phyloP scores from a whole-genome alignment of 306 rosid species.

The Hippophae gyantsensis region DNA sequence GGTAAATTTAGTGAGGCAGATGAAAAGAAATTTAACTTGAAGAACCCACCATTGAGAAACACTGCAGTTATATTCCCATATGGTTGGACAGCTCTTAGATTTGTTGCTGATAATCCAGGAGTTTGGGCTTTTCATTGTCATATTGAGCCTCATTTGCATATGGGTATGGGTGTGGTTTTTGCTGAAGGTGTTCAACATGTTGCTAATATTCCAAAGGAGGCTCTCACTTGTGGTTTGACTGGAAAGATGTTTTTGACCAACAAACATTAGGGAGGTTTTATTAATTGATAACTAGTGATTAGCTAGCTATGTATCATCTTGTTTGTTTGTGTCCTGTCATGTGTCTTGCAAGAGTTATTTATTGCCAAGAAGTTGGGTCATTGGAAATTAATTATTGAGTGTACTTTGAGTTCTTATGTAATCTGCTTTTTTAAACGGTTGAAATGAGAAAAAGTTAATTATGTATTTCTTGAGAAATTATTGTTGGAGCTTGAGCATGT shows the following conservation, averaged over 20 bases:
- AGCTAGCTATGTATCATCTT: no score
- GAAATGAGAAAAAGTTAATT: no score
- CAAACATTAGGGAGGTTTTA: background rate
- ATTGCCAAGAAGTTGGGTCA: no score
- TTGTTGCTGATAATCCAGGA: conserved; percentile 73
- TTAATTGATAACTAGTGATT: no score
- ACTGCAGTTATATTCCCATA: conserved; percentile 54
- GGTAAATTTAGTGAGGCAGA: conserved; percentile 42
- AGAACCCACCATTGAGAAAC: conserved; percentile 60
- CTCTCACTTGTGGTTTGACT: conserved; percentile 49
- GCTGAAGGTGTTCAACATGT: conserved; percentile 44
- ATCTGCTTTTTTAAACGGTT: no score
- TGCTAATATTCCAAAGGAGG: conserved; percentile 26
- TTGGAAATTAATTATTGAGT: no score
- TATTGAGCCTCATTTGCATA: conserved; percentile 78
- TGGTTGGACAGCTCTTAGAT: conserved; percentile 81
- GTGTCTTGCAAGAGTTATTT: no score
- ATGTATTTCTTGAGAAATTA: no score
- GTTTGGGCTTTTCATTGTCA: conserved; percentile 94
- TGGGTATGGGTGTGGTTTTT: conserved; percentile 88
- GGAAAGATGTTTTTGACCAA: conserved; percentile 13
- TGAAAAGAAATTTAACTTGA: conserved; percentile 39
- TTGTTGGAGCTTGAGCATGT: no score
- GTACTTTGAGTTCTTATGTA: no score
- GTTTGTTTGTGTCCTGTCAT: no score